Evolutionary conservation across 495 filamentous ascomycete genomes (phyloP), one percentile per base, ranked within the genome.

Genomic region (Cryomyces antarcticus): DNA sequence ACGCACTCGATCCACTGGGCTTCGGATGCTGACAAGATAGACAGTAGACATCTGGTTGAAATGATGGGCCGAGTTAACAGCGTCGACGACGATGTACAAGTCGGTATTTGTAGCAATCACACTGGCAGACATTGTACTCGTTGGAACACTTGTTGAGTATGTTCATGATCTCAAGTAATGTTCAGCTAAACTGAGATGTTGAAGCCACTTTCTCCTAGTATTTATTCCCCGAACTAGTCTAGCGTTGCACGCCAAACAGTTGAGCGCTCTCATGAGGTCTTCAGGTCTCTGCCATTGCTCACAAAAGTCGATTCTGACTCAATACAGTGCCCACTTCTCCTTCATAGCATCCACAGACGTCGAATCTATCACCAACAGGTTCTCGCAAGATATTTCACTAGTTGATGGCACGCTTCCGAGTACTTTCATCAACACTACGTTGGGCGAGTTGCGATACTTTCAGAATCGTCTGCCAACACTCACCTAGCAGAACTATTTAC

Each of bases 141-240:
- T 24, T 24, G 17, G 17, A 24, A 24, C 17, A 24, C 17, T 24
- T 2, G 2, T 24, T 24, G 17, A 2, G 31, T 7, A 5, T 3
- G n/a, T 45, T 12, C 1, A 24, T 24, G 17, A 24, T 24, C 17
- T 24, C 17, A 24, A 24, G 2, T 2, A 24, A 24, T 24, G 17
- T 24, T 24, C 17, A 24, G 17, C 17, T 24, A 2, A 24, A 24
- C 17, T 24, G 2, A 24, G 1, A 24, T 24, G 17, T 24, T 24
- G n/a, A 36, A 52, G 53, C 58, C 59, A 68, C 49, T 58, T 70
- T 52, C 62, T 73, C 35, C 65, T 73, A 33, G 63, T 47, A 11
- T 71, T 74, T 63, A 65, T 70, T 1, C 69, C 69, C 11, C 63
- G 62, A 38, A 67, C 69, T 17, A 68, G 64, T 2, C 62, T 62